Percentiles rank a stretch among this genome's conserved stretches.
phyloP scores from a whole-genome alignment of 306 rosid genomes.

The Arachis stenosperma region DNA sequence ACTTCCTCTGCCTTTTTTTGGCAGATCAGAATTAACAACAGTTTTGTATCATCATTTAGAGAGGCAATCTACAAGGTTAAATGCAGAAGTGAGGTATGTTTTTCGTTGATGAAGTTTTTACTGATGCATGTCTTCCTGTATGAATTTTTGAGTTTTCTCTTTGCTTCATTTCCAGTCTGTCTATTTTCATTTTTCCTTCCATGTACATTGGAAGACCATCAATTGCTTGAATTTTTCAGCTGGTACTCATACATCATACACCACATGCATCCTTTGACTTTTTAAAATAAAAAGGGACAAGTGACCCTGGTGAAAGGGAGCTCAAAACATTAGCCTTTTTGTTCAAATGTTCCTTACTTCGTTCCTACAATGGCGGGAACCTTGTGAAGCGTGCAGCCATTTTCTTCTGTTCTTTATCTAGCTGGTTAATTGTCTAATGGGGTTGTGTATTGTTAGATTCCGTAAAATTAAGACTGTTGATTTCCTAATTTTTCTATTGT shows the following conservation, averaged over 20 bases:
- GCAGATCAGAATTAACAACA: slow-evolving; percentile 99
- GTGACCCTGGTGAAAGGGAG: neutral
- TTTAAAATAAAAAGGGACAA: neutral
- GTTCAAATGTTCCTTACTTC: too few species aligned
- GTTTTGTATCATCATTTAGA: slow-evolving; percentile 97
- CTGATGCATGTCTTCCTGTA: slow-evolving; percentile 29
- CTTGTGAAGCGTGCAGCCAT: slow-evolving; percentile 16
- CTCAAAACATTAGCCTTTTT: neutral
- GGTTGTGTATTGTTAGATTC: slow-evolving; percentile 4
- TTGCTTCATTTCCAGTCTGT: slow-evolving; percentile 5
- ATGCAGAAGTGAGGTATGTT: slow-evolving; percentile 83
- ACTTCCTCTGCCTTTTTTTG: slow-evolving; percentile 40
- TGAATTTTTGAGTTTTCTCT: slow-evolving; percentile 18
- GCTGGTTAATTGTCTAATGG: neutral
- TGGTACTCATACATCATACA: neutral
- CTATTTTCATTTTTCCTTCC: slow-evolving; percentile 12
- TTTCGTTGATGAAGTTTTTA: slow-evolving; percentile 29
- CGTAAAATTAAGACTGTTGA: slow-evolving; percentile 18
- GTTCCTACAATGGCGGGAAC: neutral
- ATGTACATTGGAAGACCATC: slow-evolving; percentile 23
- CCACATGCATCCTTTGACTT: neutral
- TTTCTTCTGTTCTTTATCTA: slow-evolving; percentile 3
- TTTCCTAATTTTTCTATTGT: neutral
- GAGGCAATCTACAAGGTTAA: slow-evolving; percentile 98
- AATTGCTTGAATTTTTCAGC: slow-evolving; percentile 19